phyloP scores from a whole-genome alignment of 2,329 filamentous ascomycete genomes.

The Sarocladiaceae sp. region DNA sequence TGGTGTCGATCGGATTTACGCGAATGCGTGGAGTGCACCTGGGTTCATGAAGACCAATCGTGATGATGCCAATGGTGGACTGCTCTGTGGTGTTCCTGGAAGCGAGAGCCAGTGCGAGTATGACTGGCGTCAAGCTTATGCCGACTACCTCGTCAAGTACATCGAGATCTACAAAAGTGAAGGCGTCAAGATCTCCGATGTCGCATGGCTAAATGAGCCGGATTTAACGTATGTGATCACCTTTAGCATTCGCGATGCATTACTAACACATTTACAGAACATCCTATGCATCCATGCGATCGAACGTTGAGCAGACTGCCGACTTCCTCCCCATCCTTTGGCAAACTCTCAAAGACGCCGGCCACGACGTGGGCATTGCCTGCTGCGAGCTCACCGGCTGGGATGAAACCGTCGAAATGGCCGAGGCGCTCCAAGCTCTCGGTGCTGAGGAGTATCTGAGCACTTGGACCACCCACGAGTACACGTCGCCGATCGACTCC shows the following conservation, averaged over 20 bases:
- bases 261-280: background rate
- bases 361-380: constrained; percentile 1
- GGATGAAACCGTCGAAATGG: background rate
- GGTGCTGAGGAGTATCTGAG: constrained; percentile 2
- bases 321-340: constrained; percentile 6
- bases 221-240: background rate
- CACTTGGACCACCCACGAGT: constrained; percentile 5
- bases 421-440: constrained; percentile 1
- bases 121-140: constrained; percentile 6
- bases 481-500: constrained; percentile 5
- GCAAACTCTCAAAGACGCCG: constrained; percentile 5
- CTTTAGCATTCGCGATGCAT: background rate
- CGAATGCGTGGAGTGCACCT: constrained; percentile 4
- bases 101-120: constrained; percentile 6
- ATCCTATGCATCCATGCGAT: constrained; percentile 2
- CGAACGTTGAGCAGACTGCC: constrained; percentile 1
- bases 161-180: constrained; percentile 6
- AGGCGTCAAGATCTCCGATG: background rate
- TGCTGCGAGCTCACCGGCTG: constrained; percentile 8
- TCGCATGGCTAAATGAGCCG: constrained; percentile 5
- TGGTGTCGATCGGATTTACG: constrained; percentile 6
- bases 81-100: constrained; percentile 3
- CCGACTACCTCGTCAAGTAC: constrained; percentile 7
- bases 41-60: constrained; percentile 8
- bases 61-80: constrained; percentile 3